These are phyloP conservation scores for Pythium folliculosum DNA, from an alignment of 352 stramenopile species.

Conservation along the genomic window DNA sequence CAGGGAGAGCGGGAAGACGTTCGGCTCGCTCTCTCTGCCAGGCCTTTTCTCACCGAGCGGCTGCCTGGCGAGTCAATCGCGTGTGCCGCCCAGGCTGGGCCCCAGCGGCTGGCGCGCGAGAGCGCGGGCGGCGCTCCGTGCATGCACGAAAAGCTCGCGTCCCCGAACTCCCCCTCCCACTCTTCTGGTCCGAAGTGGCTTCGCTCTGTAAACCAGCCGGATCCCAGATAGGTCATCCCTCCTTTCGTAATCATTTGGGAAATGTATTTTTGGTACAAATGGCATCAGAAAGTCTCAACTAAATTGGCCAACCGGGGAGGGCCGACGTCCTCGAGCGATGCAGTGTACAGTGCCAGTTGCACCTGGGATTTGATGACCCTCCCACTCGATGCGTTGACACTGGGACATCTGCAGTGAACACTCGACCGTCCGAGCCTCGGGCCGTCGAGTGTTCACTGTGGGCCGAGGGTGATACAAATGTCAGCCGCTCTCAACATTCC, in stretches of 20 bases:
- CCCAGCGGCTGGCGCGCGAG: conserved; percentile 3
- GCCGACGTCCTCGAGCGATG: not conserved
- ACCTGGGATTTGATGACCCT: not conserved
- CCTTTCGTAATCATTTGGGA: not conserved
- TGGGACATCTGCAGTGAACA: not conserved
- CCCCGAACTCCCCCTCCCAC: not conserved
- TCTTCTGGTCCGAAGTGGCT: conserved; percentile 11
- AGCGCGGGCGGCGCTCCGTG: not conserved
- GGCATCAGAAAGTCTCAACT: not conserved
- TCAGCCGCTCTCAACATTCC: not conserved
- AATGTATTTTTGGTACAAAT: not conserved
- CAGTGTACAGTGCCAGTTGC: not conserved
- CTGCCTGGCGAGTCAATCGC: not conserved
- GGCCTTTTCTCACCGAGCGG: conserved; percentile 13
- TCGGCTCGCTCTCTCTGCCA: conserved; percentile 9
- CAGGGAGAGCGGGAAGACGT: not conserved
- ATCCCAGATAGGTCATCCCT: conserved; percentile 10
- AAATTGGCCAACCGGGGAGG: not conserved
- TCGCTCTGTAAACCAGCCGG: conserved; percentile 5
- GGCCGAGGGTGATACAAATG: not conserved
- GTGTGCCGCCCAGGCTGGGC: no score
- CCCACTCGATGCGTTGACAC: not conserved
- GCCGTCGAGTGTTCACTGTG: no score
- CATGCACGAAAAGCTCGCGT: not conserved
- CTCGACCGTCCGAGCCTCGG: no score